Percentiles rank a stretch among this genome's conserved stretches.
These are phyloP conservation scores for Neopestalotiopsis clavispora DNA, from an alignment of 2,329 filamentous ascomycete genomes.

Conservation along the genomic window DNA sequence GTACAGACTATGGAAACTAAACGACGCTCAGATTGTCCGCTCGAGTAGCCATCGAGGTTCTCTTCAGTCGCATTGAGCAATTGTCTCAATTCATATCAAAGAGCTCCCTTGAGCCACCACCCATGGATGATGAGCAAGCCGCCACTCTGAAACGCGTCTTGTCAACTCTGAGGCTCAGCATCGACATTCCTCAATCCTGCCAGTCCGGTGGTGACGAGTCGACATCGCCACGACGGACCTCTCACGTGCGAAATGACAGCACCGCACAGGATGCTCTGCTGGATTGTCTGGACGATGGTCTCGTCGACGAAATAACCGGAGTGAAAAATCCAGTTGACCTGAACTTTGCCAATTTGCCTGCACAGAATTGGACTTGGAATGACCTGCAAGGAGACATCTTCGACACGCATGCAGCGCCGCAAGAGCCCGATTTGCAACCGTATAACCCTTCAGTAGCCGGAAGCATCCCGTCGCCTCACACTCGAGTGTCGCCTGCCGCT, in stretches of 20 bases:
- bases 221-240: neutral
- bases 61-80: constrained; percentile 4
- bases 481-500: neutral
- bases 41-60: neutral
- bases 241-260: neutral
- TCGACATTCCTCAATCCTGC: neutral
- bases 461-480: neutral
- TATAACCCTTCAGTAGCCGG: neutral
- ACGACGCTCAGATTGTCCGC: constrained; percentile 1
- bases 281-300: neutral
- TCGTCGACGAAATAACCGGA: neutral
- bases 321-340: neutral
- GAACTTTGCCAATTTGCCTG: neutral
- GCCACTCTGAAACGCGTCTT: neutral
- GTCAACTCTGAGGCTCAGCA: neutral
- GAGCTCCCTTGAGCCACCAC: neutral
- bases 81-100: neutral
- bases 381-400: neutral
- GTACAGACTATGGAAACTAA: no score
- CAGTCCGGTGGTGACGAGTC: neutral
- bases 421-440: neutral
- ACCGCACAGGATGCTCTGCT: neutral
- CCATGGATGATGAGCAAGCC: neutral
- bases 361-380: neutral
- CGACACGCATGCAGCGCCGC: neutral